phyloP scores from a whole-genome alignment of 2,329 filamentous ascomycete genomes.

The Botrytis tulipae region DNA sequence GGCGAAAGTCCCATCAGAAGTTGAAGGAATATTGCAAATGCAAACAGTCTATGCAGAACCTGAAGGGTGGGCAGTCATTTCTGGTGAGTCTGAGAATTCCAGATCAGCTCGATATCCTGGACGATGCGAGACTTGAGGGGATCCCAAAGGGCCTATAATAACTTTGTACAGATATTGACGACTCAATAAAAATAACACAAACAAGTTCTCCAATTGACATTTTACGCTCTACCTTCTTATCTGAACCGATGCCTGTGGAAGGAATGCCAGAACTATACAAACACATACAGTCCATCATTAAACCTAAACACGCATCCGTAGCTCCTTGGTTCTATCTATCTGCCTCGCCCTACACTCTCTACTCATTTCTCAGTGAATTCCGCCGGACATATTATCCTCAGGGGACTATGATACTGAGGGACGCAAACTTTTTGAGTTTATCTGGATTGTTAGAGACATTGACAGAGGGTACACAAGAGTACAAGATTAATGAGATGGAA shows the following conservation, averaged over 20 bases:
- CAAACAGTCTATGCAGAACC: constrained; percentile 72
- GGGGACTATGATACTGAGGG: constrained; percentile 80
- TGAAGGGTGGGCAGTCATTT: constrained; percentile 81
- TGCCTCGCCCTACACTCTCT: constrained; percentile 91
- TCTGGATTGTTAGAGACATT: constrained; percentile 75
- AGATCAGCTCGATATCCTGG: too few species aligned
- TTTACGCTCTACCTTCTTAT: constrained; percentile 78
- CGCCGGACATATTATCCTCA: constrained; percentile 67
- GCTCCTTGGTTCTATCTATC: constrained; percentile 92
- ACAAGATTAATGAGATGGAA: constrained; percentile 78
- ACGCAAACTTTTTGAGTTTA: constrained; percentile 82
- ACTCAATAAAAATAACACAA: constrained; percentile 90
- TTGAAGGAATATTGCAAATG: constrained; percentile 58
- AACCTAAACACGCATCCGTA: constrained; percentile 40
- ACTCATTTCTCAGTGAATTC: constrained; percentile 79
- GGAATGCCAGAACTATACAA: constrained; percentile 86
- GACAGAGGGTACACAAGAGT: constrained; percentile 77
- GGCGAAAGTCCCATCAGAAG: constrained; percentile 51
- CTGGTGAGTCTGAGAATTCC: constrained; percentile 47
- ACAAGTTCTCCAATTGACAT: constrained; percentile 80
- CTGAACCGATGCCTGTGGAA: constrained; percentile 64
- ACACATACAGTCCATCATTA: constrained; percentile 55
- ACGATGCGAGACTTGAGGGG: neutral
- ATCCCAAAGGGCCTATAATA: constrained; percentile 18
- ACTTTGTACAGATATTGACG: constrained; percentile 71